Base-by-base conservation (phyloP, 139 green algal species). In the Haematococcus lacustris region DNA sequence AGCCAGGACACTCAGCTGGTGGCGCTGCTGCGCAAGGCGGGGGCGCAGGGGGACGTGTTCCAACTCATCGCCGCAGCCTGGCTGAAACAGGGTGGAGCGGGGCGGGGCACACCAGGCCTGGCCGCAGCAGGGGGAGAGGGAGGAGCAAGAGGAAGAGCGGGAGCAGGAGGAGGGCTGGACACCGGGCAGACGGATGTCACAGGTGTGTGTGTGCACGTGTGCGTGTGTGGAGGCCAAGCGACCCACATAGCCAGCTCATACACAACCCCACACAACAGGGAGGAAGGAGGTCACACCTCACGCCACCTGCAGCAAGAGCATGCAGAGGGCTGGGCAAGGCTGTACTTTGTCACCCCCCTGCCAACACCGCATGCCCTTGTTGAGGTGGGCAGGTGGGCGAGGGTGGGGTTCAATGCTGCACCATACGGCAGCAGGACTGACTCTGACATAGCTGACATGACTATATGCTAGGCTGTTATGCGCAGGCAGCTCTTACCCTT, bases 41-140 rank as follows among this genome's bases (percentile, higher is more conserved):
- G 71, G 2, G 38, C 66, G 1, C 38, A 32, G 0, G 84, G 81
- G 0, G 84, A 89, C 51, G 77, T 79, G 0, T 89, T 89, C 72
- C 26, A 51, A 23, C 59, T 76, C 47, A 82, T 89, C 62, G 82
- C 82, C 38, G 32, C 39, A 2, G 65, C 60, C 6, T 81, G 73
- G 76, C 80, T 86, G 34, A 26, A 57, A 50, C 26, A 51, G 72
- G 32, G 34, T 59, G 5, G 25, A 39, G 17, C 13, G 51, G 51
- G 21, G 23, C 21, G 5, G 57, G 60, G 30, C 21, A 40, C 60
- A 38, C 30, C 60, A 65, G 13, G 5, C 21, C n/a, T n/a, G n/a
- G n/a, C n/a, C n/a, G n/a, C n/a, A n/a, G n/a, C n/a, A n/a, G n/a
- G n/a, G n/a, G n/a, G n/a, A n/a, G n/a, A n/a, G n/a, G n/a, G n/a